Conservation (phyloP, 495 filamentous ascomycete genomes). For the Lasiosphaeriaceae sp. region DNA sequence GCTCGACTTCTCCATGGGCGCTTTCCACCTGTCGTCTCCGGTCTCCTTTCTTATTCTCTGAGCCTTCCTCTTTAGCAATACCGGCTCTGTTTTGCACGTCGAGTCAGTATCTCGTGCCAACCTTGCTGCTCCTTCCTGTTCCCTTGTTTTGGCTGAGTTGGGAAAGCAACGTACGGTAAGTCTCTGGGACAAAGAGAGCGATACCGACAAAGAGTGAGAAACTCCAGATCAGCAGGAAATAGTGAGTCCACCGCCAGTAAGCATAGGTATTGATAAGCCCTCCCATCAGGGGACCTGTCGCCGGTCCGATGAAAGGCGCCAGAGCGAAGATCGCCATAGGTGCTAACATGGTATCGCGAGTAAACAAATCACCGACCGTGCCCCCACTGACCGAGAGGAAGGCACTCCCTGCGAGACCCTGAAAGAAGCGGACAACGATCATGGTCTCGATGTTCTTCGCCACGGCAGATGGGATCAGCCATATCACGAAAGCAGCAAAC, state of each 20-base stretch:
- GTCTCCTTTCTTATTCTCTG: constrained; percentile 66
- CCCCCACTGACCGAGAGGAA: constrained; percentile 90
- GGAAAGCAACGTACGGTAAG: constrained; percentile 59
- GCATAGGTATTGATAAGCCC: constrained; percentile 69
- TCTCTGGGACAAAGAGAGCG: constrained; percentile 78
- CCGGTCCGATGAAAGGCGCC: constrained; percentile 71
- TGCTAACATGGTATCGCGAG: constrained; percentile 64
- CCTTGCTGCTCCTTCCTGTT: not conserved
- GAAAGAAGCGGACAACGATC: constrained; percentile 77
- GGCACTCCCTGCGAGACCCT: constrained; percentile 78
- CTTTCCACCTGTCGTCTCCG: constrained; percentile 69
- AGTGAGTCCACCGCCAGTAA: constrained; percentile 89
- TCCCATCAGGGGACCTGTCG: constrained; percentile 53
- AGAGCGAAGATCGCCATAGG: constrained; percentile 66
- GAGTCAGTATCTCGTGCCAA: not conserved
- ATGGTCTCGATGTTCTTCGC: constrained; percentile 80
- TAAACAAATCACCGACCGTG: constrained; percentile 87
- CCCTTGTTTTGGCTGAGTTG: not conserved
- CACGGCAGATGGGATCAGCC: constrained; percentile 84
- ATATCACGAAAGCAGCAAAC: constrained; percentile 76
- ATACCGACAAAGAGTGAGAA: constrained; percentile 58
- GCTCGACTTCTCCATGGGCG: constrained; percentile 75
- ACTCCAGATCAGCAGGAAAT: constrained; percentile 78
- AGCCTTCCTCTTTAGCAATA: constrained; percentile 74
- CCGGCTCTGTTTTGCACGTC: constrained; percentile 31